Percentiles rank a stretch among this genome's conserved stretches.
Evolutionary conservation across 2,329 filamentous ascomycete genomes (phyloP).

Genomic region (Arthroderma sp.): DNA sequence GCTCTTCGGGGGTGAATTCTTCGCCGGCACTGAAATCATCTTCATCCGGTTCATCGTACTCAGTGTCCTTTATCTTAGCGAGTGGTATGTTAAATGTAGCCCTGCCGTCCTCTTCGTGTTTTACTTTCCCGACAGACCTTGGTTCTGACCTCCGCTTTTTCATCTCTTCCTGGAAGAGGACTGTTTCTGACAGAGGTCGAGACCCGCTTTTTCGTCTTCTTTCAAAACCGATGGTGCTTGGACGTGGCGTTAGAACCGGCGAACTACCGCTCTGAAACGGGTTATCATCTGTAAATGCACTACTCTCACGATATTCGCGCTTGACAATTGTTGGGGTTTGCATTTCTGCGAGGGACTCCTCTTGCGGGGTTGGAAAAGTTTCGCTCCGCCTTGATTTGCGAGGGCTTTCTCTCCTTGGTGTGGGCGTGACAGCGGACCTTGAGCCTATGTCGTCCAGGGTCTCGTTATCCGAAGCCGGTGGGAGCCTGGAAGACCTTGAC

Average conservation of each 20-base stretch:
- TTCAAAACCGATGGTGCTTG: constrained; percentile 17
- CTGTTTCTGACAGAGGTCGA: constrained; percentile 25
- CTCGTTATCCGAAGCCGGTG: constrained; percentile 41
- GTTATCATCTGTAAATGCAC: constrained; percentile 76
- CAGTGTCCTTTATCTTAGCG: constrained; percentile 24
- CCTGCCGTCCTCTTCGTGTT: constrained; percentile 42
- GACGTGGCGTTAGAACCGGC: constrained; percentile 41
- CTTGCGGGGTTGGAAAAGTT: constrained; percentile 19
- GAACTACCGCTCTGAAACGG: constrained; percentile 83
- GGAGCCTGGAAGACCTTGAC: constrained; percentile 27
- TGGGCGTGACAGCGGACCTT: constrained; percentile 6
- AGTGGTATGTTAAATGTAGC: constrained; percentile 47
- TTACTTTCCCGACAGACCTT: constrained; percentile 22
- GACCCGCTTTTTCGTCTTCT: constrained; percentile 41
- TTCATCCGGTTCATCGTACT: constrained; percentile 36
- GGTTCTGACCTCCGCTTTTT: constrained; percentile 20
- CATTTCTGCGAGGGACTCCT: constrained; percentile 13
- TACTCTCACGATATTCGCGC: constrained; percentile 38
- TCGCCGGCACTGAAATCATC: constrained; percentile 61
- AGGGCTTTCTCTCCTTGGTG: constrained; percentile 32
- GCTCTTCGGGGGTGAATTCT: constrained; percentile 87
- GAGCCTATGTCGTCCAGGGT: constrained; percentile 31
- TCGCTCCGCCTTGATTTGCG: constrained; percentile 41
- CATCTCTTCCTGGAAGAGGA: constrained; percentile 13
- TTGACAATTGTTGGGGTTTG: constrained; percentile 30